Percentiles rank a stretch among this genome's conserved stretches.
phyloP scores from a whole-genome alignment of 1,284 basidiomycete genomes.

The Boletus nobilissimus region DNA sequence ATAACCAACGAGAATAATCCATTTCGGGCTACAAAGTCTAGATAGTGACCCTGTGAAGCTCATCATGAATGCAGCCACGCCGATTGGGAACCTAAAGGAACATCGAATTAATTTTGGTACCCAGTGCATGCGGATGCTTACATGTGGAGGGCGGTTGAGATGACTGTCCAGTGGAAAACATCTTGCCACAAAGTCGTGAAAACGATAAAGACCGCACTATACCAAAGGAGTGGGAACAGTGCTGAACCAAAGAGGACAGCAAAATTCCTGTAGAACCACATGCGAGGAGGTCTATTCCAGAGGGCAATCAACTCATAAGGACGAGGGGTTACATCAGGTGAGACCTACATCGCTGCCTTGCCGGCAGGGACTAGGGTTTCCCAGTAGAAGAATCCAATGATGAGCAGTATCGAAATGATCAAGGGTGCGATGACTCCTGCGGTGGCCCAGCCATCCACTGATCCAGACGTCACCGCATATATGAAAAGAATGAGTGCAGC shows the following conservation, averaged over 20 bases:
- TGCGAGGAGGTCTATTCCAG: constrained; percentile 1
- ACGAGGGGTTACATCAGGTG: background rate
- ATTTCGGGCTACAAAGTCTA: constrained; percentile 53
- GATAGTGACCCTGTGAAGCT: constrained; percentile 55
- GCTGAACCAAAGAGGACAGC: background rate
- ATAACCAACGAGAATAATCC: constrained; percentile 56
- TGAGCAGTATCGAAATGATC: background rate
- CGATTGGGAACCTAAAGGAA: constrained; percentile 53
- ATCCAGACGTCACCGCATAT: constrained; percentile 60
- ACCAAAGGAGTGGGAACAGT: constrained; percentile 8
- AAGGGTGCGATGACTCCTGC: constrained; percentile 54
- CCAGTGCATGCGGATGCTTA: constrained; percentile 23
- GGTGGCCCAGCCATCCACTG: constrained; percentile 55
- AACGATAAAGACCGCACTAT: background rate
- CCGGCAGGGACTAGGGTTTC: background rate
- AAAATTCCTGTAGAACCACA: constrained; percentile 12
- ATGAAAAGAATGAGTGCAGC: constrained; percentile 56
- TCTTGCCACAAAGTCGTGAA: constrained; percentile 17
- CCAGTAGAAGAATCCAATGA: constrained; percentile 1
- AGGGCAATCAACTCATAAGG: background rate
- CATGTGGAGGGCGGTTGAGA: constrained; percentile 49
- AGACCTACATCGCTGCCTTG: background rate
- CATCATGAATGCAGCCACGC: constrained; percentile 50
- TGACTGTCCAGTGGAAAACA: constrained; percentile 24
- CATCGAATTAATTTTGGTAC: constrained; percentile 8